These are phyloP conservation scores for Akanthomyces uredinophilus DNA, from an alignment of 2,329 filamentous ascomycete species.

Conservation along the genomic window DNA sequence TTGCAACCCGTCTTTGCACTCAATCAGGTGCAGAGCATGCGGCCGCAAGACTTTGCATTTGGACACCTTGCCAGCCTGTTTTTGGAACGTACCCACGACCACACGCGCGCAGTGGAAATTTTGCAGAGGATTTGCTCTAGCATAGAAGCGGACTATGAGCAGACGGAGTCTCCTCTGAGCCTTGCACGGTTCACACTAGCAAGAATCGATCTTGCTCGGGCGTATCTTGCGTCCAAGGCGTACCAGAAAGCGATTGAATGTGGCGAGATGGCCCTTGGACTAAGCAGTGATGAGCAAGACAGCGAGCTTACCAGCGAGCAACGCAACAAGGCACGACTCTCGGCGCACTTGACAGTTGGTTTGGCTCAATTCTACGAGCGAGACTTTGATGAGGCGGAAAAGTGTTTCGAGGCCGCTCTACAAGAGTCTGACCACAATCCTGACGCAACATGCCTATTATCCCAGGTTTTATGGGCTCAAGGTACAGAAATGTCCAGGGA, in stretches of 20 bases:
- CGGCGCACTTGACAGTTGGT: slow-evolving; percentile 79
- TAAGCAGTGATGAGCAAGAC: slow-evolving; percentile 67
- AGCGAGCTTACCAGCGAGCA: slow-evolving; percentile 60
- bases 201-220: slow-evolving; percentile 82
- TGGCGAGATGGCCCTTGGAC: slow-evolving; percentile 72
- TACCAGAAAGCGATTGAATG: slow-evolving; percentile 70
- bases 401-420: slow-evolving; percentile 75
- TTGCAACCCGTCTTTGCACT: slow-evolving; percentile 87
- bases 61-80: slow-evolving; percentile 76
- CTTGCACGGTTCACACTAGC: slow-evolving; percentile 75
- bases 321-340: slow-evolving; percentile 68
- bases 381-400: slow-evolving; percentile 63
- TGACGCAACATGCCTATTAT: slow-evolving; percentile 80
- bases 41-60: slow-evolving; percentile 64
- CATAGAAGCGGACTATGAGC: slow-evolving; percentile 79
- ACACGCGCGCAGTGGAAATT: slow-evolving; percentile 54
- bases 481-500: slow-evolving; percentile 68
- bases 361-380: slow-evolving; percentile 71
- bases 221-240: slow-evolving; percentile 63
- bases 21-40: slow-evolving; percentile 69
- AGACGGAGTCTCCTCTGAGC: slow-evolving; percentile 68
- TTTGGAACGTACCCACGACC: slow-evolving; percentile 72
- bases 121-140: slow-evolving; percentile 62
- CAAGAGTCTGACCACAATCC: slow-evolving; percentile 71
- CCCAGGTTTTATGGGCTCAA: slow-evolving; percentile 90